Base-by-base conservation (phyloP, 768 basidiomycete species). In the Daedalea quercina region DNA sequence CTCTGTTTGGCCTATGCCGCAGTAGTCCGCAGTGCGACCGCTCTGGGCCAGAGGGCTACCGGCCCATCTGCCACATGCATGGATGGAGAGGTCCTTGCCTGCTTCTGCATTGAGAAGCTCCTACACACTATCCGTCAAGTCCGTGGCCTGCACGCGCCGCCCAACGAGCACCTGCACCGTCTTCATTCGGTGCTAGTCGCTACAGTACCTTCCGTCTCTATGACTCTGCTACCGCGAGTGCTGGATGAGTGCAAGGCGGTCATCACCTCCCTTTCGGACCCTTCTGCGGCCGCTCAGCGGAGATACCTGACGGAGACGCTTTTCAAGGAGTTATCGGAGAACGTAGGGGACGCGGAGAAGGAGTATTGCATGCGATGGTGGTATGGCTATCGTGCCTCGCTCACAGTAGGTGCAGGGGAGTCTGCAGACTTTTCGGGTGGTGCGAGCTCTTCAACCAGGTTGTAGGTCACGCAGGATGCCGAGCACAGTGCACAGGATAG, bases 1-100 rank as follows among this genome's bases (percentile, higher is more conserved):
- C 74, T 93, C 8, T 70, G 84, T 25, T 74, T 90, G 37, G 90
- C 92, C 6, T 91, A 79, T 61, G 73, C 84, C n/a, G 78, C 85
- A 7, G 73, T 92, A 12, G 81, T 89, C 23, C 71, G 76, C 55
- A 77, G 81, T 51, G 85, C 87, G 0, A 72, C 74, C 35, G 71
- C 75, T 1, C 70, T 71, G 47, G 66, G 72, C 40, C 58, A 60
- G 34, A 33, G 62, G 6, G 43, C 52, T 13, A 47, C 60, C 35
- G 40, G n/a, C n/a, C n/a, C n/a, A n/a, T n/a, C n/a, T n/a, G n/a
- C n/a, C n/a, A n/a, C 56, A 20, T 59, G 53, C 63, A 6, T 25
- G 15, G 44, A 46, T 24, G 61, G 56, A 22, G 65, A 75, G 46
- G 69, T 76, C 0, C 73, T 88, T n/a, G 81, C 81, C 3, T 86